Evolutionary conservation across 768 basidiomycete genomes (phyloP), one percentile per base, ranked within the genome.

Genomic region (Nevesoporus exiguus): DNA sequence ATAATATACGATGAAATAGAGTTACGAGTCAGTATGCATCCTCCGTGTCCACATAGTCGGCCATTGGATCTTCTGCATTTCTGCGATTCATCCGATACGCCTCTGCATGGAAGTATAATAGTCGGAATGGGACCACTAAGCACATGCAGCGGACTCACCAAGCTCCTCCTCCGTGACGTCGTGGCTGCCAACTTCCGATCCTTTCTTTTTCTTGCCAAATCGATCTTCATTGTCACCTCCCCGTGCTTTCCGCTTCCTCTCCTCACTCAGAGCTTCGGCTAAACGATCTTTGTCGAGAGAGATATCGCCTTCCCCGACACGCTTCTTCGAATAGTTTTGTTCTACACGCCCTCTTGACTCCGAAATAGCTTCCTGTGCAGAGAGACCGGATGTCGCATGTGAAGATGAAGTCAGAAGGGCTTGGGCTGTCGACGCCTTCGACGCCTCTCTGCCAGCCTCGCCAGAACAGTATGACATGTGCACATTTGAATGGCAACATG

Each of bases 401-500:
- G 73, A 62, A 13, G 71, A 62, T 3, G 77, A 74, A 1, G 78
- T 70, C 27, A 93, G 79, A 45, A 93, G 76, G 42, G 80, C 76
- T 59, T 84, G 80, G 8, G 86, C 88, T 58, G 79, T 85, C 2
- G 91, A 90, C n/a, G 90, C 88, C 17, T 82, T 69, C 21, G 83
- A 72, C 19, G 93, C 91, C 57, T 83, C 81, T 56, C 88, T 95
- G 56, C 91, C 93, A 27, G 86, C 90, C 67, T 81, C 67, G 4
- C 95, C 95, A 50, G 94, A 85, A 67, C 95, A 98, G 68, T 98
- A 98, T 17, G 95, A 95, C 47, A 90, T 74, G 63, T 93, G 88
- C 27, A 93, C 75, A 42, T 66, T 77, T 10, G 93, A 94, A 66
- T 97, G 95, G 66, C 97, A 99, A 70, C 97, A 99, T 25, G 83